Evolutionary conservation across 129 eudicot genomes (phyloP).

Genomic region (Artemisia annua): DNA sequence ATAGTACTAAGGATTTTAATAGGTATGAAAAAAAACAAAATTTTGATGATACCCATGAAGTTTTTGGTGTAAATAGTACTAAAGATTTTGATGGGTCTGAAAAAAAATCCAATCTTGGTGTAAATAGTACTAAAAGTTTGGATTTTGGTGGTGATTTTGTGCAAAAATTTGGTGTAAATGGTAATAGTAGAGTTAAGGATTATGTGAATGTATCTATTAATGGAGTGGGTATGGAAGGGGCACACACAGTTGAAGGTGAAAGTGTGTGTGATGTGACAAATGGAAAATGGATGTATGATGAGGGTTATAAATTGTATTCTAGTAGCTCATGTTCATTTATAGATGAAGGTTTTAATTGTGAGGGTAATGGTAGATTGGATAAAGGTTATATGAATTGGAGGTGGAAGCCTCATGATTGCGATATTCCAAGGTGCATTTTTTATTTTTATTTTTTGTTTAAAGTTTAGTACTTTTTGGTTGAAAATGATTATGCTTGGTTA

Average conservation of each 20-base stretch:
- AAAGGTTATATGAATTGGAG: slow-evolving; percentile 78
- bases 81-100: slow-evolving; percentile 21
- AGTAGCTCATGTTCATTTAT: slow-evolving; percentile 68
- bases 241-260: slow-evolving; percentile 18
- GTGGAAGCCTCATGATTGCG: slow-evolving; percentile 92
- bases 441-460: background rate
- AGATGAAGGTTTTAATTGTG: slow-evolving; percentile 87
- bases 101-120: slow-evolving; percentile 21
- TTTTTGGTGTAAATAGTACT: no score
- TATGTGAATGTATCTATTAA: slow-evolving; percentile 21
- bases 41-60: slow-evolving; percentile 4
- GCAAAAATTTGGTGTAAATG: background rate
- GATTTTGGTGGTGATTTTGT: slow-evolving; percentile 4
- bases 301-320: slow-evolving; percentile 69
- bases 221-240: background rate
- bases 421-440: slow-evolving; percentile 65
- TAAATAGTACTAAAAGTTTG: slow-evolving; percentile 23
- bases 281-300: slow-evolving; percentile 89
- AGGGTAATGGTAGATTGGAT: slow-evolving; percentile 79
- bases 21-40: slow-evolving; percentile 28
- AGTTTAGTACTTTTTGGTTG: background rate
- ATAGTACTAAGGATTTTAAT: background rate
- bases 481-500: slow-evolving; percentile 1
- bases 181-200: slow-evolving; percentile 20
- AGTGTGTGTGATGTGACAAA: slow-evolving; percentile 62